Conservation (phyloP, 768 basidiomycete species). For the Pholiota microspora region DNA sequence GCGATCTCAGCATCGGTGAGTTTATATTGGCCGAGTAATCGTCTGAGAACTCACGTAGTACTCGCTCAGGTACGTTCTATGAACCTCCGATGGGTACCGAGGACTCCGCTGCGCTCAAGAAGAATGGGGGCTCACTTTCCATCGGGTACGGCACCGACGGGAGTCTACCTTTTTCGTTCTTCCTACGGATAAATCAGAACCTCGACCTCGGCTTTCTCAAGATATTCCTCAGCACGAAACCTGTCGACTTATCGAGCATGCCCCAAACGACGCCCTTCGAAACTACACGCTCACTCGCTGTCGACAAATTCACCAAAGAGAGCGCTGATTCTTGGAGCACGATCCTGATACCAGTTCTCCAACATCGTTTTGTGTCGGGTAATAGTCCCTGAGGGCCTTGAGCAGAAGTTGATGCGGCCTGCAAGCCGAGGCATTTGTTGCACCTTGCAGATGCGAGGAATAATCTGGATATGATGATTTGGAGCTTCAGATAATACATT, state of each 20-base stretch:
- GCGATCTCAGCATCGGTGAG: conserved; percentile 16
- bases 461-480: no score
- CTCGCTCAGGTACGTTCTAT: conserved; percentile 10
- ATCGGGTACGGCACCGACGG: conserved; percentile 15
- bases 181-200: conserved; percentile 10
- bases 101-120: conserved; percentile 8
- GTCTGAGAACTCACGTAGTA: not conserved
- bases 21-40: not conserved
- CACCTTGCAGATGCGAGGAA: no score
- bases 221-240: conserved; percentile 10
- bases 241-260: conserved; percentile 9
- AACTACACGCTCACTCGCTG: not conserved
- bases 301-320: not conserved
- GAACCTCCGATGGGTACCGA: not conserved
- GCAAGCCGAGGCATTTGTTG: no score
- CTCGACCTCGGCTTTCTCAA: conserved; percentile 18
- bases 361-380: no score
- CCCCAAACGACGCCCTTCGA: conserved; percentile 14
- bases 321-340: conserved; percentile 6
- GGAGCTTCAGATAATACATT: no score
- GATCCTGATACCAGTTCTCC: conserved; percentile 13
- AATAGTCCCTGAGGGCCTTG: no score
- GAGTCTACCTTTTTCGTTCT: conserved; percentile 9
- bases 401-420: no score
- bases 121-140: conserved; percentile 11